Base-by-base conservation (phyloP, 192 early-diverging fungal genomes). In the Entrophospora sp. region DNA sequence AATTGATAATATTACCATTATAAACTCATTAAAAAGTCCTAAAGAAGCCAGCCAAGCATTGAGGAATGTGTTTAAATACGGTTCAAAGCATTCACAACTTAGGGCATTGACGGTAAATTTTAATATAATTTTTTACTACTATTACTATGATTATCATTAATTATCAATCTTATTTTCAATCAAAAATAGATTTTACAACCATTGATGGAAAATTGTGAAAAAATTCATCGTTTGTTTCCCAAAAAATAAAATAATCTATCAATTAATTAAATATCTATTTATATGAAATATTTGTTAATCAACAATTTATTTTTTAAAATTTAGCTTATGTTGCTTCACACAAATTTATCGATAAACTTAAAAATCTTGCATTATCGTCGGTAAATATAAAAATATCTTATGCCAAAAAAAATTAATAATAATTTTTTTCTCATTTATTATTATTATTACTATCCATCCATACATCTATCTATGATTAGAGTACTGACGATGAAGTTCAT, bases 41-140 rank as follows among this genome's bases (percentile, higher is more conserved):
- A 61, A 61, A 61, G 59, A 61, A 61, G 59, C 59, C 0, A 61
- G 22, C 28, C 40, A 61, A 61, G 37, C 59, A 18, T 43, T 61
- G n/a, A 40, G 25, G 30, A 13, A 10, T 31, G 37, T 42, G n/a
- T 61, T 61, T 8, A 61, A 61, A 44, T 61, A 61, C 34, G 59
- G 59, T 27, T 18, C 28, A 13, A 61, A n/a, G 2, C 59, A 61
- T 61, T 40, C 59, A 5, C 59, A 61, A 27, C 25, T 61, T 61
- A 36, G 59, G 22, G 40, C 20, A 28, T 13, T 61, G 12, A 61
- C 40, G 16, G 59, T 61, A 43, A 12, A n/a, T n/a, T 18, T 10
- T 16, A 20, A 30, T 36, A 22, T 35, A 6, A 44, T 44, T 43
- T 44, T 31, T 20, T n/a, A 44, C 12, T 5, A 10, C 37, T 37